Evolutionary conservation across 1,139 yeast genomes (phyloP), one percentile per base, ranked within the genome.

Genomic region (Yamadazyma diospyri): DNA sequence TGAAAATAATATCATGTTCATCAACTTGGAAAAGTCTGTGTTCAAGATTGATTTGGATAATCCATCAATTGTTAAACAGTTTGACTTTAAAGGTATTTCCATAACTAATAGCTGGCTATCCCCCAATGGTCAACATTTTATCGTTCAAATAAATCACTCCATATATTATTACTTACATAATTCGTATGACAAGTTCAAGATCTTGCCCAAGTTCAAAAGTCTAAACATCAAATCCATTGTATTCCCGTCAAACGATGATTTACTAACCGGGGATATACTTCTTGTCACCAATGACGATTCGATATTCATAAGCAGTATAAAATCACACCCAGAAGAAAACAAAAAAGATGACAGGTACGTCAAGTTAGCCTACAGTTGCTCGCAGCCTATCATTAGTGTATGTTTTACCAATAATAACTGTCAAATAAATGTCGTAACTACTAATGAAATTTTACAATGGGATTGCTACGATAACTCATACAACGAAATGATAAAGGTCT

Each of bases 321-420:
- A 61, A 32, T 42, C 52, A 4, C 61, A 57, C 38, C 59, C 54
- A 36, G 51, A 48, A 6, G 45, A 27, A 36, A 41, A 13, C 33
- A 66, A 63, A 38, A 54, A 64, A 24, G 72, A 65, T 39, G 72
- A 68, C 35, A 64, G 57, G 38, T 51, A 53, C 32, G 39, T 61
- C 6, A 64, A 64, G 35, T 51, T 47, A 16, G 57, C 60, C 1
- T 60, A 50, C 37, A 20, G 30, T 16, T 27, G 38, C 7, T 20
- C 38, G 2, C 39, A 41, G 5, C 27, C 34, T 7, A 36, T 53
- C 2, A 29, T 36, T 25, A 63, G 62, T 2, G 34, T 62, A 3
- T 33, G 51, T 3, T 53, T 57, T 33, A 37, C 54, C 15, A 51
- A 53, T 34, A 49, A 52, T 38, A 45, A 47, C 35, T 41, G 46